Conservation (phyloP, 805 yeast genomes). For the Jamesozyma gamospora region DNA sequence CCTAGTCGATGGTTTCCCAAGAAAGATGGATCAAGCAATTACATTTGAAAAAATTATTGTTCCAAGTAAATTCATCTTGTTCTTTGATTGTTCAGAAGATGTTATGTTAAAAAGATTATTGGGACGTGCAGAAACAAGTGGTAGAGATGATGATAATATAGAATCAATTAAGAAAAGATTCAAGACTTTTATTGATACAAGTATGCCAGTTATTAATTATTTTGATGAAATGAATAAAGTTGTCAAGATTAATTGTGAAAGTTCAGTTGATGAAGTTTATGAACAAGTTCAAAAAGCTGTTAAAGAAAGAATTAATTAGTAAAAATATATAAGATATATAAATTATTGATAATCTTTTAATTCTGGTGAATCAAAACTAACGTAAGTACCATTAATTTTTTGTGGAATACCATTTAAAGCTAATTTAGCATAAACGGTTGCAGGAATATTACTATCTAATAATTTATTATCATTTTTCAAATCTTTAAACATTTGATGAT, state of each 20-base stretch:
- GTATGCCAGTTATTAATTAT: conserved; percentile 88
- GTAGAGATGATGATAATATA: conserved; percentile 85
- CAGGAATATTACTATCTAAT: conserved; percentile 64
- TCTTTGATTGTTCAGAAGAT: conserved; percentile 71
- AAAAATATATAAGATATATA: neutral
- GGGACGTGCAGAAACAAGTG: conserved; percentile 90
- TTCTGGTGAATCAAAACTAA: conserved; percentile 44
- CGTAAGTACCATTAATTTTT: conserved; percentile 54
- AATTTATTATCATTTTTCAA: conserved; percentile 50
- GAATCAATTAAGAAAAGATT: conserved; percentile 88
- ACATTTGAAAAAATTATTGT: conserved; percentile 79
- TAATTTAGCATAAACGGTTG: conserved; percentile 54
- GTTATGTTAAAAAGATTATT: conserved; percentile 79
- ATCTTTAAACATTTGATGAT: conserved; percentile 51
- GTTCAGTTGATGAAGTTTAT: conserved; percentile 72
- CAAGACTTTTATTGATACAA: conserved; percentile 73
- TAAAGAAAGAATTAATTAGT: conserved; percentile 28
- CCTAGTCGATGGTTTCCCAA: conserved; percentile 91
- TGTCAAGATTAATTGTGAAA: conserved; percentile 67
- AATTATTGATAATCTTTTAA: conserved; percentile 9
- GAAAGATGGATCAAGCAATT: conserved; percentile 95
- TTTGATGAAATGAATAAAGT: conserved; percentile 67
- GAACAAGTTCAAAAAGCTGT: conserved; percentile 57
- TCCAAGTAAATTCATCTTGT: conserved; percentile 58
- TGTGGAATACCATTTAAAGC: conserved; percentile 49